Base-by-base conservation (phyloP, 148 eudicot species). In the Vaccinium corymbosum region DNA sequence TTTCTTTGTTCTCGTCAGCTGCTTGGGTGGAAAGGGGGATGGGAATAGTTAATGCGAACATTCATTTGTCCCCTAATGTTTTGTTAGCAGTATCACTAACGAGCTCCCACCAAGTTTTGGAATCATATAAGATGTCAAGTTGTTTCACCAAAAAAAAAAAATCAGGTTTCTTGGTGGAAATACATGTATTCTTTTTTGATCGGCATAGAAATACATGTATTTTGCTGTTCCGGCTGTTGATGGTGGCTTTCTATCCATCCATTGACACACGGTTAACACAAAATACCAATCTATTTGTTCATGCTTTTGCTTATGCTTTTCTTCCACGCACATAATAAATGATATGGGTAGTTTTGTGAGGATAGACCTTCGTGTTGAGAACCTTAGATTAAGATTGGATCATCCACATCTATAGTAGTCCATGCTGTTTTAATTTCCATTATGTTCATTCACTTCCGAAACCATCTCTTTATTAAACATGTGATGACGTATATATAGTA, bases 191-290 rank as follows among this genome's bases (percentile, higher is more conserved):
- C 19, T 61, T 57, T 57, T 15, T 19, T 4, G 4, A 10, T 50
- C 11, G 46, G 6, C 46, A 42, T 62, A 62, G n/a, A 62, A 62
- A 8, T 3, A 4, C 70, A 62, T 20, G 70, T 59, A 17, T 42
- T 16, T 59, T 59, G 12, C 5, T 6, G 6, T 49, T 76, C 29
- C 11, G 55, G 79, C 53, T 20, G 38, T 76, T 20, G 38, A 11
- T 75, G 79, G 53, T 75, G 79, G 53, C 25, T 75, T 49, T 0
- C 79, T 49, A 50, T 76, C 79, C 57, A 76, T 50, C 15, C 19
- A 6, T 22, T 22, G 35, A 51, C 52, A 75, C 49, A 38, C 13
- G 2, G 8, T 76, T 48, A 76, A 76, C 55, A 20, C 52, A 42
- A 7, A 38, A 38, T 15, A 17, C 25, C 29, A 76, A 49, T 50